Percentiles rank a stretch among this genome's conserved stretches.
Conservation (phyloP, 768 basidiomycete species). For the Hericium rajendrae region DNA sequence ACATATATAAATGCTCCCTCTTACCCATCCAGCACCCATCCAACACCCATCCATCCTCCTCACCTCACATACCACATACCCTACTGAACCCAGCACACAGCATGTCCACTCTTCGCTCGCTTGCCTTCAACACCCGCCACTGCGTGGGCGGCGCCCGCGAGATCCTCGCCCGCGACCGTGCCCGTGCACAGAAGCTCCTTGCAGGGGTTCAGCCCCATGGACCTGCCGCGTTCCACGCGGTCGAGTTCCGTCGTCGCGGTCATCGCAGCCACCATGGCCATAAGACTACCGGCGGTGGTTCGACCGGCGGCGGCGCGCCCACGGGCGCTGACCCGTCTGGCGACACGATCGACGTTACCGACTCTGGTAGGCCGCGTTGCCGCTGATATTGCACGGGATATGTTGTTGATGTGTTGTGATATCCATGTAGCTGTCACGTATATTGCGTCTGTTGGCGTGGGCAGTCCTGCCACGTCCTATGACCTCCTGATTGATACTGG, state of each 20-base stretch:
- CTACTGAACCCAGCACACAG: background rate
- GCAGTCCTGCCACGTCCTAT: constrained; percentile 38
- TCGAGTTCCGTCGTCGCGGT: constrained; percentile 17
- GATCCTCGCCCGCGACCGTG: constrained; percentile 42
- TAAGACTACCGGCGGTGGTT: background rate
- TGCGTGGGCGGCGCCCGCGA: constrained; percentile 31
- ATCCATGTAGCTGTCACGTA: constrained; percentile 37
- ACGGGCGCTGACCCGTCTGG: constrained; percentile 8
- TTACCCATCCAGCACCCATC: background rate
- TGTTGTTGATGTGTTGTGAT: constrained; percentile 2
- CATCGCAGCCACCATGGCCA: constrained; percentile 19
- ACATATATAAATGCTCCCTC: constrained; percentile 6
- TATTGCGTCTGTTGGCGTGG: constrained; percentile 41
- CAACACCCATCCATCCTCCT: background rate
- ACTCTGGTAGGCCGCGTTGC: constrained; percentile 29
- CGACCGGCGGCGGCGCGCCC: background rate
- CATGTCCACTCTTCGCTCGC: constrained; percentile 31
- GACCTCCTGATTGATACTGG: constrained; percentile 52
- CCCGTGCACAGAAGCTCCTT: constrained; percentile 47
- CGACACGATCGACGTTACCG: constrained; percentile 44
- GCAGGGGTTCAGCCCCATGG: constrained; percentile 46
- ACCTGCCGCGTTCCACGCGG: constrained; percentile 26
- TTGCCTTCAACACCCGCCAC: constrained; percentile 40
- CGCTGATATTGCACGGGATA: background rate
- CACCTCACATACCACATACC: background rate